phyloP scores from a whole-genome alignment of 495 filamentous ascomycete species.

The Astrothelium subdiscretum region DNA sequence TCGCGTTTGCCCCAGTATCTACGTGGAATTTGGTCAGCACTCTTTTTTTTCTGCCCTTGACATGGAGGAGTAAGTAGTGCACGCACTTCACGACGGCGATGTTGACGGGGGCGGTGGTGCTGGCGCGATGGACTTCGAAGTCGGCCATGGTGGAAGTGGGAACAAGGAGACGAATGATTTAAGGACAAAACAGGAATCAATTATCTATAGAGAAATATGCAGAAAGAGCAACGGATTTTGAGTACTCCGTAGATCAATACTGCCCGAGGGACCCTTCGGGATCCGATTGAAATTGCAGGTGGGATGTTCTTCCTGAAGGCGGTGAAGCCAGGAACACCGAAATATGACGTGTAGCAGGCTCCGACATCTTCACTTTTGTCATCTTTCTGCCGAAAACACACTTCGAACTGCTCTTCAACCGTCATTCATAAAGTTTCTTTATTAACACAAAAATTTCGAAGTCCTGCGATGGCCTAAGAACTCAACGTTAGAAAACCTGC shows the following conservation, averaged over 20 bases:
- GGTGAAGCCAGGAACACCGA: not conserved
- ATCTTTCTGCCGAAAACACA: too few species aligned
- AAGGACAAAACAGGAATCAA: not conserved
- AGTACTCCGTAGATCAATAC: too few species aligned
- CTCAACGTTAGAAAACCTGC: too few species aligned
- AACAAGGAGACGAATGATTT: not conserved
- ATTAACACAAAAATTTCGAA: too few species aligned
- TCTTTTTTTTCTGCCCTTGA: not conserved
- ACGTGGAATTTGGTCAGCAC: conserved; percentile 19
- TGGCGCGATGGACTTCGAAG: conserved; percentile 64
- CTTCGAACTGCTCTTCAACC: too few species aligned
- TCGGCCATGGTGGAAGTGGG: conserved; percentile 32
- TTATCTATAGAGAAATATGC: not conserved
- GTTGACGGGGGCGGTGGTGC: conserved; percentile 94
- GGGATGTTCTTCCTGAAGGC: not conserved
- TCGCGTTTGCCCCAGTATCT: conserved; percentile 99
- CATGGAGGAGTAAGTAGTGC: conserved; percentile 6
- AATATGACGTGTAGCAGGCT: not conserved
- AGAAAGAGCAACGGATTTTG: too few species aligned
- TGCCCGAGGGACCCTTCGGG: too few species aligned
- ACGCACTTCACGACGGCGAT: conserved; percentile 95
- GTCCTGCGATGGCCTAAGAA: too few species aligned
- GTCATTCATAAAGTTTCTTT: too few species aligned
- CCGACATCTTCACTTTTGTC: too few species aligned
- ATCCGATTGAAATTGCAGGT: too few species aligned